Conservation (phyloP, 2,329 filamentous ascomycete genomes). For the Diaporthe velutina region DNA sequence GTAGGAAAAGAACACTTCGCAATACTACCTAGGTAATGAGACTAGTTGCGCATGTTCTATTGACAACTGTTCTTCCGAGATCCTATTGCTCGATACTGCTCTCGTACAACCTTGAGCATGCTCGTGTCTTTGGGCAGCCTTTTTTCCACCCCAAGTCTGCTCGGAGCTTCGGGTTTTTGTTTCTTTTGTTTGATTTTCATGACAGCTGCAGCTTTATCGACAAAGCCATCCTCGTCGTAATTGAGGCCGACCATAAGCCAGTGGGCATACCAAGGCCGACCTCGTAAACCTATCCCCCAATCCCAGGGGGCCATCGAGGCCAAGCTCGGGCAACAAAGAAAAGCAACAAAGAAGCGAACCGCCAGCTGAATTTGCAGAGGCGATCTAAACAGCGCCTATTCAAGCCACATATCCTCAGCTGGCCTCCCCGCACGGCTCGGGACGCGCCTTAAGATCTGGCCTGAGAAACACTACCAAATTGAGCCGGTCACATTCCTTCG, state of each 20-base stretch:
- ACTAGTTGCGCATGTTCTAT: no score
- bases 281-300: background rate
- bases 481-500: background rate
- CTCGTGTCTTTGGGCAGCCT: no score
- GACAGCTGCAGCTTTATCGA: background rate
- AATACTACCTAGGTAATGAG: no score
- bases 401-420: background rate
- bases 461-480: background rate
- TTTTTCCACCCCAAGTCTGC: rapidly evolving
- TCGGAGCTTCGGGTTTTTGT: no score
- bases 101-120: no score
- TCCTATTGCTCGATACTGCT: no score
- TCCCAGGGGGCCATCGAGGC: background rate
- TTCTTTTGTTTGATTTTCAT: no score
- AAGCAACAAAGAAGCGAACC: background rate
- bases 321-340: background rate
- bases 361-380: background rate
- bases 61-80: no score
- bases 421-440: background rate
- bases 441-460: background rate
- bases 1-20: no score
- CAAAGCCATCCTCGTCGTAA: background rate
- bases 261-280: no score
- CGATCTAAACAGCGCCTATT: background rate
- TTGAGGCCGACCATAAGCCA: background rate